Evolutionary conservation across 1,284 basidiomycete genomes (phyloP), one percentile per base, ranked within the genome.

Genomic region (Albatrellus sp.): DNA sequence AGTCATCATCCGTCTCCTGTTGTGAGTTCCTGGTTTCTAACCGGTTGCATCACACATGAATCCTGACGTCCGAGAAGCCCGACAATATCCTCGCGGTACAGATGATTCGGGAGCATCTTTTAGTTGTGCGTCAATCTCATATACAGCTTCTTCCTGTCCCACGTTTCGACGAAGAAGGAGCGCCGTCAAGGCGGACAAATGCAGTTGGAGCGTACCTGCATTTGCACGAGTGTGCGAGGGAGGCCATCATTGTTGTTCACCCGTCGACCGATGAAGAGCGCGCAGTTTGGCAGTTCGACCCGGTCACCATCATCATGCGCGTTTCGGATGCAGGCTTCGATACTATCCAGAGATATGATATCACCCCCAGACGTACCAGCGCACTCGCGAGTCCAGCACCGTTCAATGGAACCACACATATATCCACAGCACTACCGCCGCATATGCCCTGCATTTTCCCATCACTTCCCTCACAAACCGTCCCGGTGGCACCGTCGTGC

Each of bases 401-500:
- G 9, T 10, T 17, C 9, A 30, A 40, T 40, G 11, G 13, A 2
- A 6, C n/a, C 16, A 31, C 39, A 8, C 28, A 16, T 30, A 4
- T 30, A 10, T 40, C 24, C 29, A 13, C 19, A 5, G 16, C 13
- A 35, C 9, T 17, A 17, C 37, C 44, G 8, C 28, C 42, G 35
- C 39, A 44, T 14, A 37, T 55, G 7, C 58, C 60, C 2, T 62
- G 54, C 51, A 45, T 52, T 17, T 55, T 61, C 44, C 55, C 60
- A 1, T 46, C 51, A 30, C 42, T 44, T 10, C 54, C 49, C 28
- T 53, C 60, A 5, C 50, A 51, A n/a, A 48, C 50, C 5, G 41
- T 57, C 20, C 45, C 48, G 13, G 57, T 63, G 11, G 47, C 59
- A 13, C 61, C 63, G 0, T 65, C 63, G n/a, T 56, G 54, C 46